phyloP scores from a whole-genome alignment of 805 yeast species.

The Metschnikowia reukaufii region DNA sequence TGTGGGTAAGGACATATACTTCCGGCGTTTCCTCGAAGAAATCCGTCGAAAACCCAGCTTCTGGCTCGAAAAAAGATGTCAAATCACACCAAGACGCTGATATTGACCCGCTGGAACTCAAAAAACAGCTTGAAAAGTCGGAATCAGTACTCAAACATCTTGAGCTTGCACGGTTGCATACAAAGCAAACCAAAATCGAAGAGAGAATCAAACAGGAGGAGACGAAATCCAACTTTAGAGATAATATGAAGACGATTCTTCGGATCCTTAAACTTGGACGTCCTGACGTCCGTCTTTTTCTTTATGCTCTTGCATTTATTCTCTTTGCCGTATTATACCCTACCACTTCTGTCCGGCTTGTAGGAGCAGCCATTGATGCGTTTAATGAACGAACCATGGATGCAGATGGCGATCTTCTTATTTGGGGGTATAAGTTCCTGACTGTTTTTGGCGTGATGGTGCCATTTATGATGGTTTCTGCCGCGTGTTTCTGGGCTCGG shows the following conservation, averaged over 20 bases:
- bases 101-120: neutral
- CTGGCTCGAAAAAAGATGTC: neutral
- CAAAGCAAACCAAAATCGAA: slow-evolving; percentile 21
- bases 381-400: slow-evolving; percentile 35
- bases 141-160: slow-evolving; percentile 13
- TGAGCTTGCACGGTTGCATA: slow-evolving; percentile 9
- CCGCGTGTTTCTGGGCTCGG: slow-evolving; percentile 48
- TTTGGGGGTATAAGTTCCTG: slow-evolving; percentile 46
- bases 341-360: slow-evolving; percentile 43
- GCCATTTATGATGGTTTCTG: slow-evolving; percentile 44
- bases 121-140: slow-evolving; percentile 6
- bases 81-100: neutral
- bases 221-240: slow-evolving; percentile 29
- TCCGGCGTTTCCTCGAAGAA: neutral
- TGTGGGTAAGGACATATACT: neutral
- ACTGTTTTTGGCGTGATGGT: slow-evolving; percentile 43
- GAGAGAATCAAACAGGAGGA: slow-evolving; percentile 28
- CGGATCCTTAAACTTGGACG: slow-evolving; percentile 40
- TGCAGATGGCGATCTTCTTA: slow-evolving; percentile 39
- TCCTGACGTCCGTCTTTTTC: slow-evolving; percentile 39
- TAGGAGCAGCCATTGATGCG: slow-evolving; percentile 45
- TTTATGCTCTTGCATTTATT: slow-evolving; percentile 42
- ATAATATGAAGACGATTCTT: slow-evolving; percentile 38
- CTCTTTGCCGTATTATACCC: slow-evolving; percentile 46
- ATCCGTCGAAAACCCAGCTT: neutral